phyloP scores from a whole-genome alignment of 192 early-diverging fungal species.

The Dissophora globulifera region DNA sequence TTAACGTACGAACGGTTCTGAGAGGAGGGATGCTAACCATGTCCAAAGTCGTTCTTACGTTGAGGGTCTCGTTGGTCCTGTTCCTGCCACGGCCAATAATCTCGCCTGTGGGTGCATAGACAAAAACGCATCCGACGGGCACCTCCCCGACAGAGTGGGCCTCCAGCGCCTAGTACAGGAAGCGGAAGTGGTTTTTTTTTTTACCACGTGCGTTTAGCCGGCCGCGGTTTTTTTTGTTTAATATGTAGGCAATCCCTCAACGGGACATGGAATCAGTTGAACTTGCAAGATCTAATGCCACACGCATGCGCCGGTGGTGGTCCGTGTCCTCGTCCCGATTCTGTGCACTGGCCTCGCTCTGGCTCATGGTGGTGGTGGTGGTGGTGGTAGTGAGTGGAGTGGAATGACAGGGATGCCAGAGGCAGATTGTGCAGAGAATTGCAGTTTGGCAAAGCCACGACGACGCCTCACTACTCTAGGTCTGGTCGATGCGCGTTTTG shows the following conservation, averaged over 20 bases:
- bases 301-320: slow-evolving; percentile 51
- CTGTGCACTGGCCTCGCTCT: not conserved
- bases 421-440: too few relatives aligned
- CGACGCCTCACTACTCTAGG: too few relatives aligned
- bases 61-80: slow-evolving; percentile 84
- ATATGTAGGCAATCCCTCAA: not conserved
- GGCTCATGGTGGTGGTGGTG: too few relatives aligned
- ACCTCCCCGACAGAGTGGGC: slow-evolving; percentile 87
- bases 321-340: slow-evolving; percentile 17
- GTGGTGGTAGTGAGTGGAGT: too few relatives aligned
- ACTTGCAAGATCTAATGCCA: slow-evolving; percentile 47
- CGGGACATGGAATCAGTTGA: not conserved
- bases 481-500: too few relatives aligned
- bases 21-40: too few relatives aligned
- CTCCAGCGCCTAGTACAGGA: slow-evolving; percentile 74
- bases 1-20: too few relatives aligned
- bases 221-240: not conserved
- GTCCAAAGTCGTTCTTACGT: slow-evolving; percentile 81
- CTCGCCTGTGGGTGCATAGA: slow-evolving; percentile 61
- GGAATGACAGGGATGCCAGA: too few relatives aligned
- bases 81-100: slow-evolving; percentile 90
- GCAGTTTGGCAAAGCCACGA: too few relatives aligned
- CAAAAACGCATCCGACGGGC: slow-evolving; percentile 96
- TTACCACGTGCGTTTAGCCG: not conserved
- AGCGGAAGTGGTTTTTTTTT: not conserved